phyloP scores from a whole-genome alignment of 2,329 filamentous ascomycete genomes.

The Arthrinium phaeospermum region DNA sequence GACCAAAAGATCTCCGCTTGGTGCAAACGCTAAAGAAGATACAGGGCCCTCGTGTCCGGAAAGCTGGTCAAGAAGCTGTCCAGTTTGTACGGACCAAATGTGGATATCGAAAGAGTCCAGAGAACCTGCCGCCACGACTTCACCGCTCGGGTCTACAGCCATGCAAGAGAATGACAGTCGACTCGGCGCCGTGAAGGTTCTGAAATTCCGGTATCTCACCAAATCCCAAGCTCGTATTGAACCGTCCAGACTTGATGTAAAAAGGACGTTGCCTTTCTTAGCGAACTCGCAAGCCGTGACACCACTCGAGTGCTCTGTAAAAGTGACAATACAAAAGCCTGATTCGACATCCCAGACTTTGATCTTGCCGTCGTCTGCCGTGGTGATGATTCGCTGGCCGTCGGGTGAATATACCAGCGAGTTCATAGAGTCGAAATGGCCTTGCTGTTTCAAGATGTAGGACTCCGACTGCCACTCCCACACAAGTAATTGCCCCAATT shows the following conservation, averaged over 20 bases:
- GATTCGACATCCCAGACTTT: conserved; percentile 98
- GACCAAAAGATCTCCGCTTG: conserved; percentile 81
- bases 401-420: conserved; percentile 91
- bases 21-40: conserved; percentile 85
- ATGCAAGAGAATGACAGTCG: conserved; percentile 91
- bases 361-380: conserved; percentile 95
- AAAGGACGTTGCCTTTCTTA: conserved; percentile 92
- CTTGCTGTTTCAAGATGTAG: conserved; percentile 97
- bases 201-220: conserved; percentile 94
- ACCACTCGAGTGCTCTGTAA: conserved; percentile 93
- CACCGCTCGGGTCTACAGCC: conserved; percentile 95
- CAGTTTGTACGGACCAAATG: conserved; percentile 98
- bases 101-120: conserved; percentile 97
- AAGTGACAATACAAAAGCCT: conserved; percentile 97
- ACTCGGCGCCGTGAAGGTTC: conserved; percentile 94
- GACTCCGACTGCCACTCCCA: conserved; percentile 99
- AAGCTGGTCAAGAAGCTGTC: conserved; percentile 88
- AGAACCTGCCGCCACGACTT: conserved; percentile 94
- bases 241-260: conserved; percentile 93
- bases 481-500: conserved; percentile 92
- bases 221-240: conserved; percentile 96
- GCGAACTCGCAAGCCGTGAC: conserved; percentile 95
- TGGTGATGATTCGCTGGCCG: conserved; percentile 89
- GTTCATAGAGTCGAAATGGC: conserved; percentile 96
- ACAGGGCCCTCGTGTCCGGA: conserved; percentile 94